Evolutionary conservation across 1,284 basidiomycete genomes (phyloP), one percentile per base, ranked within the genome.

Genomic region (Meira miltonrushii): DNA sequence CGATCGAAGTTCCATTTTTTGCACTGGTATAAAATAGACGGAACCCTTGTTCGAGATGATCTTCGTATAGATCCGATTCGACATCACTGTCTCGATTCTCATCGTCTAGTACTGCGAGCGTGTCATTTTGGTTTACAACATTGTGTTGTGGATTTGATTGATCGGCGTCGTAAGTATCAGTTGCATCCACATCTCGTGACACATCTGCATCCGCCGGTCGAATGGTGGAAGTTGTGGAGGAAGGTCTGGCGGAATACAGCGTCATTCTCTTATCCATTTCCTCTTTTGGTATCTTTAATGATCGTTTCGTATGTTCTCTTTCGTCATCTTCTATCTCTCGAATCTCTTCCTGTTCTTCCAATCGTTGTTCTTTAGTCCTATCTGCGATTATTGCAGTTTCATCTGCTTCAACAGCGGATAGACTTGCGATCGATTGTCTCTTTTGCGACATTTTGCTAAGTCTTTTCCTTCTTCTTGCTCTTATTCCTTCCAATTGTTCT

Each of bases 1-100:
- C 59, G 19, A 74, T 58, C 51, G 67, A 65, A 46, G 57, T 54
- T 9, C 70, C 67, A 4, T 63, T 67, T 38, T 62, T 61, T 15
- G 67, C 62, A 2, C 67, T 69, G 1, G 72, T 72, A 51, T 66
- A 66, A 67, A 74, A 71, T 17, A 74, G 67, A 5, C 64, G 61
- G 43, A 74, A 74, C 19, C 72, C 72, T 28, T 68, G 52, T 59
- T 71, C 66, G 8, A 66, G 1, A 5, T 21, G n/a, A 48, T 48
- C 23, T 12, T 23, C 17, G 23, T 48, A 48, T n/a, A 48, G 23
- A 23, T 21, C 17, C 8, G 28, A 33, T 21, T 25, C 38, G 19
- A 40, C 41, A 43, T 61, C 54, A 7, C 38, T 49, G 5, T 37
- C 58, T 17, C 54, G 50, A 33, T 62, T 21, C n/a, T 60, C 38